Base-by-base conservation (phyloP, 2,329 filamentous ascomycete genomes). In the Nigrospora osmanthi region DNA sequence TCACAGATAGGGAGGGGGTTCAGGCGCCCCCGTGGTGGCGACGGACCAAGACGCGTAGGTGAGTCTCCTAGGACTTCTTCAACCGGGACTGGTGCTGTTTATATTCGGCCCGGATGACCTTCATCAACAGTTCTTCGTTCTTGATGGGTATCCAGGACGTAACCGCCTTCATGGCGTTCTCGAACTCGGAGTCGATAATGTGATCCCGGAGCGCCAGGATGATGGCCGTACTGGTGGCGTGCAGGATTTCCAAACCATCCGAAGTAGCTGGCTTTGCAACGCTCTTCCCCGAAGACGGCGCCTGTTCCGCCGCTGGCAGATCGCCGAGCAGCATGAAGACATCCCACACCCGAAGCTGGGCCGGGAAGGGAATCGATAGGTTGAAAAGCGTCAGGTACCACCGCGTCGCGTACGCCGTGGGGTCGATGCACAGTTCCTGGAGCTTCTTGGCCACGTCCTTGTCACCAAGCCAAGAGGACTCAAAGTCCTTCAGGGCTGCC, bases 361-460 rank as follows among this genome's bases (percentile, higher is more conserved):
- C 90, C 0, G 88, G 78, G 57, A 97, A 98, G 0, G 93, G 93
- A 42, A 98, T 87, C 14, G 89, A 94, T 58, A 97, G 85, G 66
- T 97, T 97, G 75, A 98, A 98, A 10, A 98, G 73, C 2, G 93
- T 98, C 42, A 98, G 75, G 61, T 98, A 98, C 93, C 93, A 98
- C 43, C 90, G 78, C 4, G 91, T 97, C 31, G 90, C 93, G 60
- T 96, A 98, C n/a, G 90, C 84, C 2, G 89, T 95, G 15, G 88
- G 81, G 36, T 88, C 81, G 54, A 98, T 93, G 50, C 76, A 75
- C 30, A 96, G 75, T 49, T 90, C 85, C 40, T 76, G 77, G 61
- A 97, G 71, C 66, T 90, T 89, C 56, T 75, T 72, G 37, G 83
- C 81, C n/a, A 96, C 83, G 49, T 90, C 85, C 55, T 84, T 86